Evolutionary conservation across 192 early-diverging fungal species (phyloP), one percentile per base, ranked within the genome.

Genomic region (Cetraspora pellucida): DNA sequence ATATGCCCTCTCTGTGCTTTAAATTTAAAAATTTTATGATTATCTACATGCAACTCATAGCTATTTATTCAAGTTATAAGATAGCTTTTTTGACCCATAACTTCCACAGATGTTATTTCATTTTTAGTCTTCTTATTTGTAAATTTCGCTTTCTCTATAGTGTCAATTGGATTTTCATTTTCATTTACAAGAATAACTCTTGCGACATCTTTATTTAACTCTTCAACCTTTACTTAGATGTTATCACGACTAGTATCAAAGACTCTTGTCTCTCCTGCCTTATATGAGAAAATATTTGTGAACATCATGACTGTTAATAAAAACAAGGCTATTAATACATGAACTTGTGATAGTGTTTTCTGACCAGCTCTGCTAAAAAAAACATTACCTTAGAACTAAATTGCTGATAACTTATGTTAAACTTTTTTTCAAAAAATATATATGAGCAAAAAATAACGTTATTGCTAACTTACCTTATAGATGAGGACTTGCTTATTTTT

Each of bases 151-250:
- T 57, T 57, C 4, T 57, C 55, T 21, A n/a, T 4, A 57, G 5
- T 21, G 19, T 57, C 55, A 57, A 57, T 57, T 57, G 55, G 55
- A 8, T n/a, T n/a, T 5, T n/a, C 55, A 57, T 17, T n/a, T 57
- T 57, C n/a, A 57, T 57, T 21, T 57, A 57, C 55, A 57, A 57
- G 55, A 57, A 57, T 16, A 8, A 57, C 55, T 21, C 55, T 57
- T 5, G 55, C 55, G 55, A 57, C 19, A 57, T 57, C 55, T 57
- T 57, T 19, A 57, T 57, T 57, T n/a, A 57, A 57, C 8, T 5
- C 55, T 57, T 57, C 55, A n/a, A 57, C 19, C 55, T 57, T 57
- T 57, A 57, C 55, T 57, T 21, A 19, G 19, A 57, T 57, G 55
- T 57, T 57, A 5, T 57, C 19, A 21, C n/a, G 55, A 57, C 55